Evolutionary conservation across 1,284 basidiomycete species (phyloP), one percentile per base, ranked within the genome.

Genomic region (Irpex rosettiformis): DNA sequence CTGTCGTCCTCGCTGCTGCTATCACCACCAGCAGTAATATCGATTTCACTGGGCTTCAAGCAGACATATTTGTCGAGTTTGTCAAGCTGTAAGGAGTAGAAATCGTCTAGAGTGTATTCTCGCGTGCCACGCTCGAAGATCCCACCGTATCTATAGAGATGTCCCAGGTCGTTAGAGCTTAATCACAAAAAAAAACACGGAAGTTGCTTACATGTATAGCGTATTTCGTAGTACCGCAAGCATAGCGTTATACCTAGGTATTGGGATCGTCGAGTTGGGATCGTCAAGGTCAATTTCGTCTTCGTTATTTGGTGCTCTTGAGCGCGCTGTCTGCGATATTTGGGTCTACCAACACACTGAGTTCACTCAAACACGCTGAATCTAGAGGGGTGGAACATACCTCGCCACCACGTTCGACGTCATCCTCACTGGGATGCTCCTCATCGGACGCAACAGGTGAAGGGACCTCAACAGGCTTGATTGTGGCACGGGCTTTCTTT

Each of bases 191-290:
- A 25, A 24, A 57, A 8, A 51, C 59, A 27, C 22, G 24, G 13
- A n/a, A 69, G 10, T 45, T 45, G 16, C 87, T 48, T 62, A 92
- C 89, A 96, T 87, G 71, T 91, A 96, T 0, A 96, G 73, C 0
- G 89, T 94, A 70, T 96, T 96, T 30, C 88, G 83, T 53, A 94
- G 79, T 2, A 96, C 87, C 0, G 93, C 88, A 7, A 96, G 77
- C 93, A 97, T 96, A 2, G 92, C 83, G 65, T 97, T 97, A 73
- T 96, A 97, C n/a, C 94, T 80, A 1, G 86, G 81, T 7, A 91
- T 75, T 0, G 95, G 95, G 0, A 81, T 73, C 0, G 88, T 88
- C 60, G 83, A 75, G 33, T 79, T 75, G 0, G 93, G 92, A 67
- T 95, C 93, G 57, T 93, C 86, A 0, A 78, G 76, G 64, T 91